Conservation (phyloP, 345 rosid species). For the Lenwebbia sp. region DNA sequence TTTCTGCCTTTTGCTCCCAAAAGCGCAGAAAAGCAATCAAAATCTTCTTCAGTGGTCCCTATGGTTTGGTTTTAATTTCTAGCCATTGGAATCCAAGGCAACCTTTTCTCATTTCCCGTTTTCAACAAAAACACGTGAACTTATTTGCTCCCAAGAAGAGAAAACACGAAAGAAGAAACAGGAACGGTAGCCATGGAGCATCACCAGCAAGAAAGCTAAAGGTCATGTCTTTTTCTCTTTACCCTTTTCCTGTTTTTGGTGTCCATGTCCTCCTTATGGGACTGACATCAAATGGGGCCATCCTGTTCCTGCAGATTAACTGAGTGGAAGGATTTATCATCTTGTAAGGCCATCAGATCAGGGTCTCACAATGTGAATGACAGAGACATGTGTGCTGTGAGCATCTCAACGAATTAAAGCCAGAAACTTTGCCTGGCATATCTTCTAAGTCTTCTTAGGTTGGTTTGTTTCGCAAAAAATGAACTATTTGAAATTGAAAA, state of each 20-base stretch:
- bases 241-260: background rate
- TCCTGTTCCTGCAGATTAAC: no score
- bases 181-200: background rate
- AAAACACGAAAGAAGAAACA: background rate
- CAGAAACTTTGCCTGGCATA: background rate
- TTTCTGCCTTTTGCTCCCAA: background rate
- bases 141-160: background rate
- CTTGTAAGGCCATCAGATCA: no score
- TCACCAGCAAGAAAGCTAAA: background rate
- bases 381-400: background rate
- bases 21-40: background rate
- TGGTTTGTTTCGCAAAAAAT: no score
- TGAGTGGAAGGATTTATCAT: no score
- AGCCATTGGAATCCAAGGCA: background rate
- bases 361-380: no score
- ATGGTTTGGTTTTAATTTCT: background rate
- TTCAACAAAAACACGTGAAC: background rate
- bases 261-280: background rate
- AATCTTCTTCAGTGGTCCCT: background rate
- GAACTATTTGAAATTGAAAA: no score
- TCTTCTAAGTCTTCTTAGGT: background rate
- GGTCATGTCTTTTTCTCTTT: background rate
- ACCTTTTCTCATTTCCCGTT: background rate
- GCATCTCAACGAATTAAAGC: background rate
- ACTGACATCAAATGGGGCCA: background rate